Percentiles rank a stretch among this genome's conserved stretches.
These are phyloP conservation scores for Cercospora sp. DNA, from an alignment of 2,329 filamentous ascomycete genomes.

Conservation along the genomic window DNA sequence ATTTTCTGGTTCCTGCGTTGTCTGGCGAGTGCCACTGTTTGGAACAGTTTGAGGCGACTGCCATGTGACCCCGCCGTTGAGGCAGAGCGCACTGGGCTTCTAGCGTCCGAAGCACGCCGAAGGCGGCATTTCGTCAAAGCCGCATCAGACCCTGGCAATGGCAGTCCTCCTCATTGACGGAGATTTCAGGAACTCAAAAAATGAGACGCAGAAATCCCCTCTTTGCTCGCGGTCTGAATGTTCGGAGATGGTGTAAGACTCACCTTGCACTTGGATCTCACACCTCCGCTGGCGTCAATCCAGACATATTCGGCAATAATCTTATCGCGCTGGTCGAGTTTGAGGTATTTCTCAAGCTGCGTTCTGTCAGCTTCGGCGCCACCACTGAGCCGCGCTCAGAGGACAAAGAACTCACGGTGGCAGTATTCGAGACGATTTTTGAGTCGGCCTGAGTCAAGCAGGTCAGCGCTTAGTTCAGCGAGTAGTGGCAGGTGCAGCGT, in stretches of 20 bases:
- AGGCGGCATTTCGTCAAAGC: constrained; percentile 24
- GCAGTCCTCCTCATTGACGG: constrained; percentile 8
- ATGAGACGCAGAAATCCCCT: not conserved
- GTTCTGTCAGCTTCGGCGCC: constrained; percentile 18
- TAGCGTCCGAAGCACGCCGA: constrained; percentile 23
- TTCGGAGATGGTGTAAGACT: constrained; percentile 45
- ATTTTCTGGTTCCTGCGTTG: not conserved
- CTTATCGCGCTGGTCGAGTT: constrained; percentile 82
- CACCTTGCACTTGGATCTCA: constrained; percentile 95
- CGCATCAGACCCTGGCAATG: constrained; percentile 18
- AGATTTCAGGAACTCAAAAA: constrained; percentile 11
- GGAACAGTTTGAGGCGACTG: not conserved
- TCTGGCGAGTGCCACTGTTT: not conserved
- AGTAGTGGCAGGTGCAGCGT: not conserved
- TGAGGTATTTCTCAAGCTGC: constrained; percentile 91
- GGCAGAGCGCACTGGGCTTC: constrained; percentile 15
- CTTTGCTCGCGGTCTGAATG: not conserved
- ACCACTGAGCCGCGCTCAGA: not conserved
- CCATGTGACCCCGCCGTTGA: constrained; percentile 1
- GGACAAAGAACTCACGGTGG: constrained; percentile 45
- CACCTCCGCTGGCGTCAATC: constrained; percentile 80
- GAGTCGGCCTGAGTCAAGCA: constrained; percentile 27
- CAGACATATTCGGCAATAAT: constrained; percentile 97
- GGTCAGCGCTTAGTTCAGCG: constrained; percentile 7
- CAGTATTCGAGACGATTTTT: constrained; percentile 48